Conservation (phyloP, 1,284 basidiomycete genomes). For the Pseudozyma hubeiensis region DNA sequence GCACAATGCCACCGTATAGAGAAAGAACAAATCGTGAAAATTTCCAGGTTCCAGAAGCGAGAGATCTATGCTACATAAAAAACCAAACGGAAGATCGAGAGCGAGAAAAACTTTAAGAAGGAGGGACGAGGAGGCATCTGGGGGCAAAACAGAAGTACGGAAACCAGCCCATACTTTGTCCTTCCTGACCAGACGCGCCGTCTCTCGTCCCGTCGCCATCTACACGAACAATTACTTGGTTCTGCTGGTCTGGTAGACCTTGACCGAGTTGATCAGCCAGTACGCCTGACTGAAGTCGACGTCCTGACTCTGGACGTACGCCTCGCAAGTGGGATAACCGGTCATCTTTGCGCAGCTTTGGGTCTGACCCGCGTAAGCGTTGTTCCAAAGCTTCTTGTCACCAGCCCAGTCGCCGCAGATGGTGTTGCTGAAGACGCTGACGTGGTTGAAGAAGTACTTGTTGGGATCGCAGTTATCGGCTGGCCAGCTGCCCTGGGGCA, state of each 20-base stretch:
- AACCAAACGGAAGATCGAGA: not conserved
- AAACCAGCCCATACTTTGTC: slow-evolving; percentile 7
- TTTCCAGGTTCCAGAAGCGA: not conserved
- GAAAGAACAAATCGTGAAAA: not conserved
- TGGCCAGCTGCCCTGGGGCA: slow-evolving; percentile 73
- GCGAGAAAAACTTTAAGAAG: slow-evolving; percentile 9
- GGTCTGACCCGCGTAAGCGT: slow-evolving; percentile 30
- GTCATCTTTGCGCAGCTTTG: slow-evolving; percentile 47
- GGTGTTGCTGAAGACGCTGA: slow-evolving; percentile 51
- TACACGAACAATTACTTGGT: slow-evolving; percentile 14
- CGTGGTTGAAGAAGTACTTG: slow-evolving; percentile 69
- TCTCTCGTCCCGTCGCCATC: not conserved
- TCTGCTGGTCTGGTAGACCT: slow-evolving; percentile 47
- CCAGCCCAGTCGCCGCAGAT: slow-evolving; percentile 57
- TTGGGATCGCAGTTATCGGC: slow-evolving; percentile 70
- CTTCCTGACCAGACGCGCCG: slow-evolving; percentile 19
- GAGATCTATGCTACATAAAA: slow-evolving; percentile 9
- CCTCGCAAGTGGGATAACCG: slow-evolving; percentile 39
- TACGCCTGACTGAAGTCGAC: slow-evolving; percentile 49
- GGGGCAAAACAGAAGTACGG: slow-evolving; percentile 12
- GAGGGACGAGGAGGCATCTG: slow-evolving; percentile 12
- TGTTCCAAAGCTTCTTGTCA: slow-evolving; percentile 37
- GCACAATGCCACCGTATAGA: not conserved
- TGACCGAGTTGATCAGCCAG: slow-evolving; percentile 55
- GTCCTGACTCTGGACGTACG: slow-evolving; percentile 37